These are phyloP conservation scores for Phellopilus nigrolimitatus DNA, from an alignment of 1,284 basidiomycete species.

Conservation along the genomic window DNA sequence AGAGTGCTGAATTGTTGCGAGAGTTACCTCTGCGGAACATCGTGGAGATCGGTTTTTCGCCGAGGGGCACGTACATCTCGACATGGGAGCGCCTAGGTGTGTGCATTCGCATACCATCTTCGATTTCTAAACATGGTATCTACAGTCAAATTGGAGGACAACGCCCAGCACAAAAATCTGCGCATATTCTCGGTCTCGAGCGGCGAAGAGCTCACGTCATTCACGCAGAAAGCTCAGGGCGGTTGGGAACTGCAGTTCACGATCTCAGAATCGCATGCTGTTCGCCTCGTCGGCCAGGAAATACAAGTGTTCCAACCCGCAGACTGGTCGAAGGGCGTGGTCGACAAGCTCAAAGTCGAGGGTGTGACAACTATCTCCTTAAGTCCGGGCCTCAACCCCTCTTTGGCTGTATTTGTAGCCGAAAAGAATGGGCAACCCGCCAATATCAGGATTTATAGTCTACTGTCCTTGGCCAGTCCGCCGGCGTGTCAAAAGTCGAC, in stretches of 20 bases:
- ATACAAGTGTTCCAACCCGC: slow-evolving; percentile 84
- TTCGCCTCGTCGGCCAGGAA: slow-evolving; percentile 81
- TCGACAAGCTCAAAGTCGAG: slow-evolving; percentile 80
- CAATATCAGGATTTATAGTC: slow-evolving; percentile 79
- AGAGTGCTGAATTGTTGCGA: slow-evolving; percentile 64
- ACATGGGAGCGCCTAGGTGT: slow-evolving; percentile 88
- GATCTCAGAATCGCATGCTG: slow-evolving; percentile 83
- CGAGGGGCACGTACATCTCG: slow-evolving; percentile 86
- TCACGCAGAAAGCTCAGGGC: slow-evolving; percentile 81
- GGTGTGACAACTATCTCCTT: slow-evolving; percentile 72
- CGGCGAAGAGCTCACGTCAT: slow-evolving; percentile 75
- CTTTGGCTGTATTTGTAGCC: slow-evolving; percentile 84
- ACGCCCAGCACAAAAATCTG: slow-evolving; percentile 82
- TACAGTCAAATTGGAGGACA: slow-evolving; percentile 74
- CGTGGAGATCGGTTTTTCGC: slow-evolving; percentile 87
- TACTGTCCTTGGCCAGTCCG: slow-evolving; percentile 55
- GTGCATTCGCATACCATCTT: slow-evolving; percentile 24
- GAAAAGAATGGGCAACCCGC: slow-evolving; percentile 98
- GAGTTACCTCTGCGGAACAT: slow-evolving; percentile 70
- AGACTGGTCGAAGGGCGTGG: slow-evolving; percentile 74
- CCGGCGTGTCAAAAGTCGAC: slow-evolving; percentile 85
- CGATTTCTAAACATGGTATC: not conserved
- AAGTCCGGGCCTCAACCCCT: slow-evolving; percentile 81
- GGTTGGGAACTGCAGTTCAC: slow-evolving; percentile 92
- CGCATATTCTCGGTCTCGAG: slow-evolving; percentile 80